Evolutionary conservation across 2,329 filamentous ascomycete genomes (phyloP), one percentile per base, ranked within the genome.

Genomic region (Neocatenulostroma microsporum): DNA sequence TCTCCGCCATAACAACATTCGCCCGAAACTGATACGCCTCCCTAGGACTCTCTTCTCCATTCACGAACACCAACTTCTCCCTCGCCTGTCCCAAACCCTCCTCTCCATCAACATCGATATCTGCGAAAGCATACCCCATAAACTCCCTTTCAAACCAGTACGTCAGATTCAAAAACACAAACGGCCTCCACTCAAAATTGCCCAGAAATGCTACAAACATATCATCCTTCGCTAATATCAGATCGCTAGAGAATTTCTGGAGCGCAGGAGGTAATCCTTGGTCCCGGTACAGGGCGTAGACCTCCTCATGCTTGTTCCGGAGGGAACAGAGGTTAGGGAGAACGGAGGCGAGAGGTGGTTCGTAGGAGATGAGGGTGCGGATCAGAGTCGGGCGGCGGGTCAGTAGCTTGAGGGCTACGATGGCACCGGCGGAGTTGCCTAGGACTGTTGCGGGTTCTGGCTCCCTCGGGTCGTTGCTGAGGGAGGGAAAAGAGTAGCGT

Each of bases 231-330:
- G 18, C 23, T 28, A 26, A 47, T n/a, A n/a, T n/a, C n/a, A n/a
- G n/a, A n/a, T n/a, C n/a, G n/a, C n/a, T n/a, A n/a, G n/a, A n/a
- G n/a, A 47, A 23, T 27, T 27, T 3, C 26, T 18, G 24, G 38
- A 35, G 8, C n/a, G 41, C 44, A 7, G 44, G 34, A 19, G 21
- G 13, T 5, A 28, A 13, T 9, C 44, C 42, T 19, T 17, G 12
- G n/a, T 18, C 18, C 15, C 44, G 44, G 18, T 45, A 47, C 19
- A 34, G 33, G 25, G 20, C 24, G 26, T 45, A 45, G 8, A 41
- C 29, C 3, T 29, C 28, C 23, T 42, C 12, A 8, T 29, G 31
- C 10, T 14, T 23, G 6, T 21, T 18, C 19, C 27, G 15, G 17
- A 45, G 33, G 4, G 39, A 26, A 7, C 37, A 33, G 21, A 30